Percentiles rank a stretch among this genome's conserved stretches.
Evolutionary conservation across 176 grass and related monocot species (phyloP).

Genomic region (Lolium rigidum): DNA sequence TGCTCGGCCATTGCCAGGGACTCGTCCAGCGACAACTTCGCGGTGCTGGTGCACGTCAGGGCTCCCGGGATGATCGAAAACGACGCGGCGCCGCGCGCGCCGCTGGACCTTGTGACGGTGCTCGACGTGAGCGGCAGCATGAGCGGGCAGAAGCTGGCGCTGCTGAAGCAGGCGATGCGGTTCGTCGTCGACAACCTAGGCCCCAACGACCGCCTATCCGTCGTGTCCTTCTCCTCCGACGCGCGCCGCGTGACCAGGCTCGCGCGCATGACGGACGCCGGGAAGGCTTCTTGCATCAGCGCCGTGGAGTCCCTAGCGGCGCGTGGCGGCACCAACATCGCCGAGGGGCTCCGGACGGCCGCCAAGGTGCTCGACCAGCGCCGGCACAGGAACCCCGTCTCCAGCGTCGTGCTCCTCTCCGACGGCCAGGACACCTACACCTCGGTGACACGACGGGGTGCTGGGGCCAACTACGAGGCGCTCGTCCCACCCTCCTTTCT

Average conservation of each 20-base stretch:
- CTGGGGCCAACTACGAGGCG: constrained; percentile 39
- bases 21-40: constrained; percentile 47
- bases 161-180: constrained; percentile 67
- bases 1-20: constrained; percentile 45
- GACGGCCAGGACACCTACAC: constrained; percentile 74
- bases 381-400: constrained; percentile 60
- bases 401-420: constrained; percentile 81
- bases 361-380: constrained; percentile 64
- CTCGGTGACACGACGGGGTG: neutral
- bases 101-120: constrained; percentile 66
- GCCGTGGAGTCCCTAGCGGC: constrained; percentile 49
- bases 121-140: constrained; percentile 80
- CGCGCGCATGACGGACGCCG: constrained; percentile 51
- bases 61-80: constrained; percentile 30
- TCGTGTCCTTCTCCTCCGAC: constrained; percentile 60
- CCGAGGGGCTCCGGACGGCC: constrained; percentile 56
- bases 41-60: constrained; percentile 59
- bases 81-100: constrained; percentile 30
- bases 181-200: constrained; percentile 79
- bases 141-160: constrained; percentile 45
- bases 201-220: constrained; percentile 59
- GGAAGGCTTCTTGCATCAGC: constrained; percentile 26
- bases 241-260: constrained; percentile 58
- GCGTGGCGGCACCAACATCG: constrained; percentile 64
- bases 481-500: constrained; percentile 54